A percentile compares a stretch with the other conserved stretches of the same genome.
These are phyloP conservation scores for Suhomyces yuchorum DNA, from an alignment of 1,139 yeast species.

Conservation along the genomic window DNA sequence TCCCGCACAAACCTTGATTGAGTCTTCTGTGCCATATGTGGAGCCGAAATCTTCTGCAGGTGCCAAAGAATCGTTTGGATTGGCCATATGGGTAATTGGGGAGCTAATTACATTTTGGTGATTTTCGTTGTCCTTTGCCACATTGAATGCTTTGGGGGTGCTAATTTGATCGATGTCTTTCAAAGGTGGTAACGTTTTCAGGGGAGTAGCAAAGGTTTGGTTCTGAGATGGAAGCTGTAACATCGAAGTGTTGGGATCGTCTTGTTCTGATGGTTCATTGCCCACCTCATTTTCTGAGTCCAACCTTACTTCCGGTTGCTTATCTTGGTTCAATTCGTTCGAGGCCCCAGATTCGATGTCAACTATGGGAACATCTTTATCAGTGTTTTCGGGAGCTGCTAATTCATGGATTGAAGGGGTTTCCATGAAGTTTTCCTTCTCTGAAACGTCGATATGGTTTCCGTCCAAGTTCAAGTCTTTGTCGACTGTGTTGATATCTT, in stretches of 20 bases:
- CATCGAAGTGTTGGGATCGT: conserved; percentile 22
- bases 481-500: not conserved
- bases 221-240: conserved; percentile 12
- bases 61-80: conserved; percentile 6
- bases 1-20: conserved; percentile 22
- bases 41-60: conserved; percentile 4
- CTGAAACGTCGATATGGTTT: not conserved
- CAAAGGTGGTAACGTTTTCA: conserved; percentile 45
- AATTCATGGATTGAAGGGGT: not conserved
- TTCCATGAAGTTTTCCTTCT: not conserved
- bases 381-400: not conserved
- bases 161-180: conserved; percentile 47
- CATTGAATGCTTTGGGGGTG: conserved; percentile 46
- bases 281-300: not conserved
- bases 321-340: not conserved
- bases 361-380: not conserved
- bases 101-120: conserved; percentile 20
- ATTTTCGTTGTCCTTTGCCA: conserved; percentile 35
- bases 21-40: conserved; percentile 9
- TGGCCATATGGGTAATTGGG: conserved; percentile 19
- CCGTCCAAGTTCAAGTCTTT: not conserved
- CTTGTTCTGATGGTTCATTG: conserved; percentile 1
- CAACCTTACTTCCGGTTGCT: not conserved
- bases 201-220: conserved; percentile 42
- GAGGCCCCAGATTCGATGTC: not conserved